These are phyloP conservation scores for Trypanosoma lewisi DNA, from an alignment of 208 protist species.

Conservation along the genomic window DNA sequence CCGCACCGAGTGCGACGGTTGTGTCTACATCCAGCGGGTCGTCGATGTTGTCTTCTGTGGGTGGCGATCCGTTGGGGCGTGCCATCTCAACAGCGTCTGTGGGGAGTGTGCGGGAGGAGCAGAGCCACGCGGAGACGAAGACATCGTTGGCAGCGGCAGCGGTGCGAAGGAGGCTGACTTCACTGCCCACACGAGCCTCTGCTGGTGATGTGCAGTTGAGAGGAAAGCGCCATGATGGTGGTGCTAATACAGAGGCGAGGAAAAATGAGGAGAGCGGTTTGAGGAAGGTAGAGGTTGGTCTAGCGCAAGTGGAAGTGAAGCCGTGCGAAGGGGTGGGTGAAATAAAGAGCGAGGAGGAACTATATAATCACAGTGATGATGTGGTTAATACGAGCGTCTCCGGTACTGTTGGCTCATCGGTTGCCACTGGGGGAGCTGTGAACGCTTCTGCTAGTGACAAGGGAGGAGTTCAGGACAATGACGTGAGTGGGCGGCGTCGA, in stretches of 20 bases:
- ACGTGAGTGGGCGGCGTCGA: not conserved
- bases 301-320: not conserved
- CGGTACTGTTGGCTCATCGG: too few relatives aligned
- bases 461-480: not conserved
- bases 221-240: not conserved
- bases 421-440: too few relatives aligned
- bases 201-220: not conserved
- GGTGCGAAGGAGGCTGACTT: too few relatives aligned
- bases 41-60: too few relatives aligned
- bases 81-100: too few relatives aligned
- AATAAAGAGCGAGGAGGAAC: not conserved
- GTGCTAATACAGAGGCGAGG: not conserved
- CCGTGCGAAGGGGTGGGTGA: not conserved
- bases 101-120: too few relatives aligned
- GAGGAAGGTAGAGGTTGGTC: not conserved
- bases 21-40: too few relatives aligned
- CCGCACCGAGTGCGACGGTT: not conserved
- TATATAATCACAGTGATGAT: not conserved
- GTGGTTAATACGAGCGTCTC: too few relatives aligned
- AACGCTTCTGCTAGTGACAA: not conserved
- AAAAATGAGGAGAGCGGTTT: not conserved
- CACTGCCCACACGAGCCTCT: too few relatives aligned
- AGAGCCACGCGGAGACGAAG: too few relatives aligned
- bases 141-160: too few relatives aligned
- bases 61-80: too few relatives aligned